phyloP scores from a whole-genome alignment of 179 eudicot species.

The Camellia oleifera region DNA sequence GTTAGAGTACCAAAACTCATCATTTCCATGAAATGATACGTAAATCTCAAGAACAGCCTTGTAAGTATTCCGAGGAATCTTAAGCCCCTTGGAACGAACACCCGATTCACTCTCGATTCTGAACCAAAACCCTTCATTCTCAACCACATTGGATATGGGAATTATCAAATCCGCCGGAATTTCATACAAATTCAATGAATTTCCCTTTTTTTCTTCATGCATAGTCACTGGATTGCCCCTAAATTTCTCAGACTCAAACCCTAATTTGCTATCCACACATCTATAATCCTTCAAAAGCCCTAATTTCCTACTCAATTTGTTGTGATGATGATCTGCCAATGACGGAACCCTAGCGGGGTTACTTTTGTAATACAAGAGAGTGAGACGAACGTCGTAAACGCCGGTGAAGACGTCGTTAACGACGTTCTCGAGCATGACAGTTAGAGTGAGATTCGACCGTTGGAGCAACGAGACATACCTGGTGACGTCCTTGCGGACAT shows the following conservation, averaged over 20 bases:
- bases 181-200: constrained; percentile 24
- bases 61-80: constrained; percentile 52
- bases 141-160: constrained; percentile 44
- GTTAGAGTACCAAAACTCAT: constrained; percentile 93
- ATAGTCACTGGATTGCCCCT: neutral
- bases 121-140: constrained; percentile 61
- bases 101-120: constrained; percentile 46
- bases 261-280: neutral
- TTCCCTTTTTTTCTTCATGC: neutral
- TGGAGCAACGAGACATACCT: constrained; percentile 55
- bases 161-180: constrained; percentile 82
- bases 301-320: constrained; percentile 25
- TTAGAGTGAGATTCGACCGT: constrained; percentile 31
- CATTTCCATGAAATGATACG: constrained; percentile 82
- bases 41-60: constrained; percentile 70
- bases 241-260: constrained; percentile 9
- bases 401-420: constrained; percentile 64
- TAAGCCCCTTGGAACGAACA: constrained; percentile 26
- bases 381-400: constrained; percentile 47
- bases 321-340: neutral
- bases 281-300: constrained; percentile 20
- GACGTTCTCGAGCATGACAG: constrained; percentile 80
- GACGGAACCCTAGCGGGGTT: constrained; percentile 8
- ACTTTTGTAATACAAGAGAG: constrained; percentile 41
- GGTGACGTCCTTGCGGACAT: constrained; percentile 62